Evolutionary conservation across 1,284 basidiomycete genomes (phyloP).

Genomic region (Neolentinus lepideus): DNA sequence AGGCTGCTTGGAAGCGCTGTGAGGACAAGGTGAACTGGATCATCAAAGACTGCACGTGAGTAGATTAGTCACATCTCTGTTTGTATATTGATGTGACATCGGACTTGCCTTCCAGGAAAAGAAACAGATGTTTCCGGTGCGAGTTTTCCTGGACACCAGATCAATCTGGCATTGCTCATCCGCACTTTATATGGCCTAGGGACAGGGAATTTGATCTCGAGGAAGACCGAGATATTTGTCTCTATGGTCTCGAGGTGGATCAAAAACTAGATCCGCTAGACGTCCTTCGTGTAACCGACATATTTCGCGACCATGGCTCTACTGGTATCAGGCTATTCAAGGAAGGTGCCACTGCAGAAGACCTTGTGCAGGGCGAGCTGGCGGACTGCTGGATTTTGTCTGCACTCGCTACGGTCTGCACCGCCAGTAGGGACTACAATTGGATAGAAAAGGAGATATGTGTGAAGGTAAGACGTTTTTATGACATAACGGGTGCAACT

Average conservation of each 20-base stretch:
- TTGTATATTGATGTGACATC: no score
- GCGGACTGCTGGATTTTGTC: constrained; percentile 46
- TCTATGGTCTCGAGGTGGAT: not conserved
- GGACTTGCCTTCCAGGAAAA: no score
- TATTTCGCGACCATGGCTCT: constrained; percentile 24
- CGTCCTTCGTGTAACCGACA: not conserved
- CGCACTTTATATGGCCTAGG: not conserved
- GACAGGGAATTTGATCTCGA: constrained; percentile 3
- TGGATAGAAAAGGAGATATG: constrained; percentile 29
- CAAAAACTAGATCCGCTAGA: not conserved
- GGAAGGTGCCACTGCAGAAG: constrained; percentile 28
- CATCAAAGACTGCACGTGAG: no score
- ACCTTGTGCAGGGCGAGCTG: constrained; percentile 35
- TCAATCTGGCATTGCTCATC: no score
- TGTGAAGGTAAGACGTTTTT: constrained; percentile 34
- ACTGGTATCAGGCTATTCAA: constrained; percentile 35
- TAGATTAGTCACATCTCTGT: no score
- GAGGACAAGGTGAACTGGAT: no score
- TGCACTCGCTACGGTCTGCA: constrained; percentile 34
- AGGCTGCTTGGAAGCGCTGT: no score
- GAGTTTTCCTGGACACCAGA: not conserved
- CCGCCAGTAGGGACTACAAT: constrained; percentile 27
- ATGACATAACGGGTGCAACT: not conserved
- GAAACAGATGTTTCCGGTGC: constrained; percentile 2
- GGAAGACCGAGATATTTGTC: not conserved